Percentiles rank a stretch among this genome's conserved stretches.
Evolutionary conservation across 805 yeast species (phyloP).

Genomic region (Zygotorulaspora danielsina): DNA sequence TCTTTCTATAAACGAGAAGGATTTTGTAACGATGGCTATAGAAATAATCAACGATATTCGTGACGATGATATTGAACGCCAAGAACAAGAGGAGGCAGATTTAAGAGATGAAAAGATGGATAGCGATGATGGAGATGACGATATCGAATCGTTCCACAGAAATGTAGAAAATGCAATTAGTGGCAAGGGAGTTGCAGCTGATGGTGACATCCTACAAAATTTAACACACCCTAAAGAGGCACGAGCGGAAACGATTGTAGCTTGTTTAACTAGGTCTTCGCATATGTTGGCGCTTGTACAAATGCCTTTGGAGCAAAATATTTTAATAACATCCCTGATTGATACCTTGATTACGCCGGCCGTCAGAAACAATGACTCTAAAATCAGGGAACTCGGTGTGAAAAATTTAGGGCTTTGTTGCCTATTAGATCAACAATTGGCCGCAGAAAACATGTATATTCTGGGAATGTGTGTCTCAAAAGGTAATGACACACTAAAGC

Average conservation of each 20-base stretch:
- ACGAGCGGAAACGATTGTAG: constrained; percentile 45
- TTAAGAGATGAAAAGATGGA: constrained; percentile 14
- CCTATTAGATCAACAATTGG: constrained; percentile 60
- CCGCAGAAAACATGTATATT: constrained; percentile 58
- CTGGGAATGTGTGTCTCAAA: constrained; percentile 67
- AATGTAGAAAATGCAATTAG: constrained; percentile 40
- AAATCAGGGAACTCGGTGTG: constrained; percentile 61
- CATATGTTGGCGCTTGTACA: constrained; percentile 64
- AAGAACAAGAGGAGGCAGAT: constrained; percentile 29
- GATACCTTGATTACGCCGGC: constrained; percentile 80
- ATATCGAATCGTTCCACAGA: constrained; percentile 45
- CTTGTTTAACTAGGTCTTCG: constrained; percentile 65
- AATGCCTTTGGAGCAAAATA: constrained; percentile 60
- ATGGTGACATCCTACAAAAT: constrained; percentile 17
- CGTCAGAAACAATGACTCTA: constrained; percentile 52
- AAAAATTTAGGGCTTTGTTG: constrained; percentile 78
- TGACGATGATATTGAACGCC: constrained; percentile 52
- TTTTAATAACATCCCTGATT: constrained; percentile 61
- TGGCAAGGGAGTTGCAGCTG: constrained; percentile 22
- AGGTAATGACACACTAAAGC: constrained; percentile 59
- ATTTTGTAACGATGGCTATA: constrained; percentile 77
- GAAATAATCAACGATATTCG: constrained; percentile 83
- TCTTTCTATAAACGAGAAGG: constrained; percentile 72
- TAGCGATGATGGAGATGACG: constrained; percentile 32
- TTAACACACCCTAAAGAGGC: constrained; percentile 34